Conservation (phyloP, 768 basidiomycete genomes). For the Russula sp. region DNA sequence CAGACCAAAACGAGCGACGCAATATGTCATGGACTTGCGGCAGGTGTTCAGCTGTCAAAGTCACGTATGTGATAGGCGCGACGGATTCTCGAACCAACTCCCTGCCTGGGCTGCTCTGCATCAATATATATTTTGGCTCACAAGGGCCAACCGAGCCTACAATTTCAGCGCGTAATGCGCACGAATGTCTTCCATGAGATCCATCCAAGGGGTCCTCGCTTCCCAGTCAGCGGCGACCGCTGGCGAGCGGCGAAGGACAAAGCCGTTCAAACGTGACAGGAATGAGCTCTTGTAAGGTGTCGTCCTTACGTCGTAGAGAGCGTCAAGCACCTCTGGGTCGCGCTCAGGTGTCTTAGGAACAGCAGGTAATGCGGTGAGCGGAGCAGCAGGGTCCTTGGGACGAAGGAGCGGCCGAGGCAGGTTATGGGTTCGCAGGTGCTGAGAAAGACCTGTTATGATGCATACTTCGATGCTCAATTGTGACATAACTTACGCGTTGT, state of each 20-base stretch:
- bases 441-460: neutral
- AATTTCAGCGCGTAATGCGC: slow-evolving; percentile 57
- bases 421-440: slow-evolving; percentile 26
- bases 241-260: slow-evolving; percentile 29
- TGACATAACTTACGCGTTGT: slow-evolving; percentile 14
- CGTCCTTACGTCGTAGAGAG: slow-evolving; percentile 49
- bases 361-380: slow-evolving; percentile 36
- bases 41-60: slow-evolving; percentile 54
- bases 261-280: slow-evolving; percentile 54
- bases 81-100: slow-evolving; percentile 37
- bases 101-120: slow-evolving; percentile 45
- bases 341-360: slow-evolving; percentile 26
- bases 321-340: slow-evolving; percentile 39
- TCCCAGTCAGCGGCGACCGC: slow-evolving; percentile 69
- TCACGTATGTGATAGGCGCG: slow-evolving; percentile 58
- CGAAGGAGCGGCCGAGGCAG: slow-evolving; percentile 17
- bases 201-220: slow-evolving; percentile 64
- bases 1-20: slow-evolving; percentile 65
- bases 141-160: slow-evolving; percentile 36
- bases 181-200: slow-evolving; percentile 64
- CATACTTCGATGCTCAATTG: neutral
- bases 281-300: slow-evolving; percentile 67
- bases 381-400: slow-evolving; percentile 3
- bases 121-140: slow-evolving; percentile 12
- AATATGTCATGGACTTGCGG: slow-evolving; percentile 69